Evolutionary conservation across 805 yeast genomes (phyloP).

Genomic region (Ogataea methanolica): DNA sequence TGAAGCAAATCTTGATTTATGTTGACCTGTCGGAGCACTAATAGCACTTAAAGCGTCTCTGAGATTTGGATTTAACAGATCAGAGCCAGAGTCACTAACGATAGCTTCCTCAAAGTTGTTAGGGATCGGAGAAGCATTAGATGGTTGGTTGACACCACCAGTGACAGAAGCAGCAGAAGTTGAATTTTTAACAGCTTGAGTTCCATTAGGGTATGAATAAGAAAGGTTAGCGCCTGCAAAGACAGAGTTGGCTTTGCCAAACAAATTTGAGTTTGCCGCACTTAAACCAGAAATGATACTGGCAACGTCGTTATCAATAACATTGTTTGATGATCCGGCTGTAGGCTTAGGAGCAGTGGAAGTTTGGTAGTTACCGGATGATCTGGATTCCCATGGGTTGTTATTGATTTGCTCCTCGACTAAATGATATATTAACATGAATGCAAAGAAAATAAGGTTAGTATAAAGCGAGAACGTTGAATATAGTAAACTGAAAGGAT

Average conservation of each 20-base stretch:
- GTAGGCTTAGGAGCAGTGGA: constrained; percentile 17
- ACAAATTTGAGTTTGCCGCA: constrained; percentile 19
- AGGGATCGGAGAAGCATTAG: neutral
- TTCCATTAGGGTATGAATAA: constrained; percentile 5
- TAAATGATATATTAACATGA: neutral
- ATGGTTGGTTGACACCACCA: constrained; percentile 2
- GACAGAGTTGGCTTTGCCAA: constrained; percentile 24
- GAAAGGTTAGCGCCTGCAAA: constrained; percentile 17
- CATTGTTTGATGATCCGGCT: constrained; percentile 11
- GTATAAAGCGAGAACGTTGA: neutral
- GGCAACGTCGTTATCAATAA: constrained; percentile 27
- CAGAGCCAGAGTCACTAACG: constrained; percentile 30
- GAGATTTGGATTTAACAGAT: constrained; percentile 18
- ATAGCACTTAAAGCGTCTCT: constrained; percentile 30
- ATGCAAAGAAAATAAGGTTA: neutral
- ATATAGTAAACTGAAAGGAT: neutral
- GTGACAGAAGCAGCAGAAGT: constrained; percentile 4
- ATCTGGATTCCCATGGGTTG: constrained; percentile 27
- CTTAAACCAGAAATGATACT: constrained; percentile 30
- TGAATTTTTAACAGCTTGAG: constrained; percentile 1
- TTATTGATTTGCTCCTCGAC: constrained; percentile 25
- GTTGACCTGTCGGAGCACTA: constrained; percentile 29
- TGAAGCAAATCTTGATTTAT: constrained; percentile 30
- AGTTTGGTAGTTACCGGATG: constrained; percentile 16
- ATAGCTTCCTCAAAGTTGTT: constrained; percentile 22